Conservation (phyloP, 2,329 filamentous ascomycete species). For the Sarocladium kiliense region DNA sequence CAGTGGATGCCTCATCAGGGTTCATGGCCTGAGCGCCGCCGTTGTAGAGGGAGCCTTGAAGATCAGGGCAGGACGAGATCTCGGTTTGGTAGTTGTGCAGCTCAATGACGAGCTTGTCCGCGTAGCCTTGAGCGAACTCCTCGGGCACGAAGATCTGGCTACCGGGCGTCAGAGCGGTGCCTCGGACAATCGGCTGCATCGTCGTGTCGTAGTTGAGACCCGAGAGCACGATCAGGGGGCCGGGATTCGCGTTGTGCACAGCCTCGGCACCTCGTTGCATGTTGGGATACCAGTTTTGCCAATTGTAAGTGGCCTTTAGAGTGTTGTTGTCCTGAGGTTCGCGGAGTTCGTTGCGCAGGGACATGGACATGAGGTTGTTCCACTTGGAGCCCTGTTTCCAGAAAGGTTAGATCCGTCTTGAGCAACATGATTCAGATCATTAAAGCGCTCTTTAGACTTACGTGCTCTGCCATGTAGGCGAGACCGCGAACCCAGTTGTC, state of each 20-base stretch:
- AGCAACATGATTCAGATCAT: too few relatives aligned
- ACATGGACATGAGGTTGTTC: conserved; percentile 42
- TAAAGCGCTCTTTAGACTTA: conserved; percentile 21
- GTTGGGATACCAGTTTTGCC: conserved; percentile 50
- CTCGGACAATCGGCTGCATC: conserved; percentile 44
- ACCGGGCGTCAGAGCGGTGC: conserved; percentile 41
- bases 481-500: conserved; percentile 57
- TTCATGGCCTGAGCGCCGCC: conserved; percentile 50
- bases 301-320: conserved; percentile 41
- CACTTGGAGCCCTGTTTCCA: conserved; percentile 40
- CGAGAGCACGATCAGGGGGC: conserved; percentile 53
- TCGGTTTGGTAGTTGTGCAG: conserved; percentile 55
- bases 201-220: conserved; percentile 53
- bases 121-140: conserved; percentile 41
- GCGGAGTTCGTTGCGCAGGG: conserved; percentile 50
- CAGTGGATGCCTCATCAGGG: conserved; percentile 24
- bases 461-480: conserved; percentile 54
- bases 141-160: conserved; percentile 35
- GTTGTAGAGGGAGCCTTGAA: conserved; percentile 39
- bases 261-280: conserved; percentile 41
- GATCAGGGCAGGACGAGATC: conserved; percentile 40
- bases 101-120: conserved; percentile 53
- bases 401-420: too few relatives aligned
- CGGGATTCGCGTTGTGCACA: conserved; percentile 45
- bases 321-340: conserved; percentile 29